These are phyloP conservation scores for Leccinum fibrillosum DNA, from an alignment of 768 basidiomycete species.

Conservation along the genomic window DNA sequence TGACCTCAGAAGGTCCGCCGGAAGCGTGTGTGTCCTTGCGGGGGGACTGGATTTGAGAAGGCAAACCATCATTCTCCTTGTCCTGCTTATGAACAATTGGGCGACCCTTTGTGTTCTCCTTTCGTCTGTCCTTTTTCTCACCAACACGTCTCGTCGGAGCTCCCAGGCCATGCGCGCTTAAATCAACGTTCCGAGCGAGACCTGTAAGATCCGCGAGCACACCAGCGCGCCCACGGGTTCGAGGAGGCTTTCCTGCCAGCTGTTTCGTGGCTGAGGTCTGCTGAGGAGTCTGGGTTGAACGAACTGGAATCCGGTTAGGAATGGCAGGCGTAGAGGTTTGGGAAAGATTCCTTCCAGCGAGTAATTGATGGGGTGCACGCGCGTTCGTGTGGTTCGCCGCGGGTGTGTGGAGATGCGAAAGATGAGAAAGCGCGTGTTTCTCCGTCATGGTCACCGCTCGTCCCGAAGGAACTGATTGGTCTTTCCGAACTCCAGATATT, in stretches of 20 bases:
- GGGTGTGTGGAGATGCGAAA: not conserved
- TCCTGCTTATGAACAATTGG: conserved; percentile 20
- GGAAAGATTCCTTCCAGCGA: not conserved
- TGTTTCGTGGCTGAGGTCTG: conserved; percentile 15
- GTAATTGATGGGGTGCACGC: not conserved
- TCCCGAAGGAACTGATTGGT: conserved; percentile 1
- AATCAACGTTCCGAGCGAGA: conserved; percentile 31
- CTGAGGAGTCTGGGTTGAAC: conserved; percentile 15
- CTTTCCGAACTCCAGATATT: not conserved
- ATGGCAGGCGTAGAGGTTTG: conserved; percentile 11
- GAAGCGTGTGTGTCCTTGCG: conserved; percentile 10
- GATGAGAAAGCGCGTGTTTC: conserved; percentile 3
- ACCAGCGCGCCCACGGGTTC: conserved; percentile 25
- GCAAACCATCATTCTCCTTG: conserved; percentile 27
- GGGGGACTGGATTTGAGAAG: not conserved
- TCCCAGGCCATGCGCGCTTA: conserved; percentile 29
- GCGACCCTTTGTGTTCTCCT: conserved; percentile 20
- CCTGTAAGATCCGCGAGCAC: conserved; percentile 42
- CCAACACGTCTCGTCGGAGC: conserved; percentile 8
- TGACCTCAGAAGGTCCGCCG: not conserved
- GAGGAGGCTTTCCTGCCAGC: conserved; percentile 28
- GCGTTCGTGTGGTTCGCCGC: conserved; percentile 13
- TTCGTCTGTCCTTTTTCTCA: conserved; percentile 30
- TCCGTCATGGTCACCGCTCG: not conserved
- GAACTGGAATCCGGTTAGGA: conserved; percentile 23